Evolutionary conservation across 805 yeast genomes (phyloP).

Genomic region (Groenewaldozyma salmanticensis): DNA sequence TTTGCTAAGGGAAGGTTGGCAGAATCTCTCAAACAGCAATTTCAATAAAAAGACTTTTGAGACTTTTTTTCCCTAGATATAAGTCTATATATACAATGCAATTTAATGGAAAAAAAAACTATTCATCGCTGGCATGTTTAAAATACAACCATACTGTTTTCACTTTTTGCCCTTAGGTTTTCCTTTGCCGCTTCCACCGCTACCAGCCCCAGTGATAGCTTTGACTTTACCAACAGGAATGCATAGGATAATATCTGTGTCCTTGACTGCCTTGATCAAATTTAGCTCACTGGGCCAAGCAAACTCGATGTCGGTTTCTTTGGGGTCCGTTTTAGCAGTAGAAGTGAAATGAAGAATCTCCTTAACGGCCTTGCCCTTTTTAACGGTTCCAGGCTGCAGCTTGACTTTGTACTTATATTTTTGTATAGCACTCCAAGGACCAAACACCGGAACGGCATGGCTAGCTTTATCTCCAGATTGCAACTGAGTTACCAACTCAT

Average conservation of each 20-base stretch:
- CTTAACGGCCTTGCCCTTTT: slow-evolving; percentile 77
- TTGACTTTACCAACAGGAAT: slow-evolving; percentile 68
- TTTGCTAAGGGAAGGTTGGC: slow-evolving; percentile 71
- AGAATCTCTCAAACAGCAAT: slow-evolving; percentile 39
- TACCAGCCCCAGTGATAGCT: slow-evolving; percentile 20
- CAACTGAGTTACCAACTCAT: slow-evolving; percentile 26
- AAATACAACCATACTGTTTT: neutral
- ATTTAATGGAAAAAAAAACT: slow-evolving; percentile 3
- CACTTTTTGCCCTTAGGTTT: slow-evolving; percentile 3
- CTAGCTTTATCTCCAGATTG: slow-evolving; percentile 39
- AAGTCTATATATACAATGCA: neutral
- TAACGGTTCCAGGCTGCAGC: slow-evolving; percentile 64
- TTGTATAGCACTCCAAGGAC: slow-evolving; percentile 78
- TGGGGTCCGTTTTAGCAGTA: slow-evolving; percentile 25
- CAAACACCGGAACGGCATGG: slow-evolving; percentile 77
- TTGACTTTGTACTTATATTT: slow-evolving; percentile 76
- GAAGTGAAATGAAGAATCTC: slow-evolving; percentile 56
- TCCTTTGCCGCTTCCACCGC: slow-evolving; percentile 2
- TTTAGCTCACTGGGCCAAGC: slow-evolving; percentile 70
- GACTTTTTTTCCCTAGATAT: neutral
- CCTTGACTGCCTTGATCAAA: slow-evolving; percentile 44
- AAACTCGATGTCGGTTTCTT: slow-evolving; percentile 37
- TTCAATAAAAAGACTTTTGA: slow-evolving; percentile 8
- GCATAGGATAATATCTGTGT: slow-evolving; percentile 55
- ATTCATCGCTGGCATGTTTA: neutral